phyloP scores from a whole-genome alignment of 2,329 filamentous ascomycete genomes.

The Mollisia scopiformis region DNA sequence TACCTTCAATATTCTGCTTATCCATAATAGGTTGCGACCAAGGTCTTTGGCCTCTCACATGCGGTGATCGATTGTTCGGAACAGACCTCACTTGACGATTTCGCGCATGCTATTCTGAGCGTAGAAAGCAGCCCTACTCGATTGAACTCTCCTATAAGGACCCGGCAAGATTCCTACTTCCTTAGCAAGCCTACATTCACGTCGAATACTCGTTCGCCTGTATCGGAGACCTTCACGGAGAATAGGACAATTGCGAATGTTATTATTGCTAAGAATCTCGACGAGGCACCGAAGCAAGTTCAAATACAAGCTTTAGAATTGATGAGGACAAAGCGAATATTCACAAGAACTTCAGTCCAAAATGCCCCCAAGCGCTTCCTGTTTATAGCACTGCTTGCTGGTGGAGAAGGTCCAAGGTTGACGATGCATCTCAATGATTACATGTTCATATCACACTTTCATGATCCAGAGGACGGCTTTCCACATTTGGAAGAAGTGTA shows the following conservation, averaged over 20 bases:
- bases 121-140: constrained; percentile 29
- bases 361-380: constrained; percentile 78
- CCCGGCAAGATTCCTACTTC: constrained; percentile 38
- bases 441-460: constrained; percentile 87
- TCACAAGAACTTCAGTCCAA: constrained; percentile 74
- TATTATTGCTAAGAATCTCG: constrained; percentile 79
- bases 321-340: constrained; percentile 77
- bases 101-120: constrained; percentile 65
- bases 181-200: constrained; percentile 31
- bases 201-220: constrained; percentile 34
- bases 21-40: constrained; percentile 59
- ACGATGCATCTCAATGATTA: constrained; percentile 73
- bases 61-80: constrained; percentile 73
- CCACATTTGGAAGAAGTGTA: constrained; percentile 71
- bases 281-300: constrained; percentile 71
- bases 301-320: constrained; percentile 83
- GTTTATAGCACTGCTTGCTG: constrained; percentile 72
- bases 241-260: constrained; percentile 73
- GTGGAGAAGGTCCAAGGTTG: constrained; percentile 52
- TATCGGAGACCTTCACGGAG: constrained; percentile 42
- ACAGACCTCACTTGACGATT: constrained; percentile 78
- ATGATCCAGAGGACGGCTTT: constrained; percentile 72
- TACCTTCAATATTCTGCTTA: constrained; percentile 5
- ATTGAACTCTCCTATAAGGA: constrained; percentile 30
- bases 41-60: constrained; percentile 73